Conservation (phyloP, 768 basidiomycete genomes). For the Pleurotus giganteus region DNA sequence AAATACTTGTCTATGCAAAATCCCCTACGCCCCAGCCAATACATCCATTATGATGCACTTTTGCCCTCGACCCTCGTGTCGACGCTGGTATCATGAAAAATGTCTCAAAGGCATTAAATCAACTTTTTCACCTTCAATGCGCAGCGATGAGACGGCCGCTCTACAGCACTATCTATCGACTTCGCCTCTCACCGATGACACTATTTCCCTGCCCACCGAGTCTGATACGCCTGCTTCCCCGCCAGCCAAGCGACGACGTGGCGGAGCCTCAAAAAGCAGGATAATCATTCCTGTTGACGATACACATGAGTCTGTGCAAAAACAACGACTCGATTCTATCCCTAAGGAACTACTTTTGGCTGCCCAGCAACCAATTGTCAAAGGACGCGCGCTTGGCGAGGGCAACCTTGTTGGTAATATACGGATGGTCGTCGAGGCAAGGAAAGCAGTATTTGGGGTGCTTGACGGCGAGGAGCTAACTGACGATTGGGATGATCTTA, state of each 20-base stretch:
- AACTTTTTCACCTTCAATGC: slow-evolving; percentile 11
- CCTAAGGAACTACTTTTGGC: slow-evolving; percentile 31
- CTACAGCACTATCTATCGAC: slow-evolving; percentile 30
- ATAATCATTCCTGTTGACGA: neutral
- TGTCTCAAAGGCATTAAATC: slow-evolving; percentile 40
- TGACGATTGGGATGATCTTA: slow-evolving; percentile 38
- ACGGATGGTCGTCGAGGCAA: slow-evolving; percentile 40
- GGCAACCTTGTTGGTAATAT: slow-evolving; percentile 55
- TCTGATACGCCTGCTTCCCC: slow-evolving; percentile 8
- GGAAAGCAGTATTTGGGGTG: slow-evolving; percentile 41
- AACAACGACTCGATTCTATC: neutral
- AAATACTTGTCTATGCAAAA: slow-evolving; percentile 41
- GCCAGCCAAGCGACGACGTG: slow-evolving; percentile 10
- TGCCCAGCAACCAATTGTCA: slow-evolving; percentile 54
- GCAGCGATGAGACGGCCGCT: slow-evolving; percentile 9
- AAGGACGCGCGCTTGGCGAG: slow-evolving; percentile 33
- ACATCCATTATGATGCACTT: slow-evolving; percentile 44
- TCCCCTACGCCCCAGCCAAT: slow-evolving; percentile 45
- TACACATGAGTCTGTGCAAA: neutral
- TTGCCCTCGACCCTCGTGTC: slow-evolving; percentile 52
- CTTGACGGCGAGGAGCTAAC: slow-evolving; percentile 30
- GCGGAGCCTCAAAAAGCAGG: neutral
- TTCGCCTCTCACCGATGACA: slow-evolving; percentile 33
- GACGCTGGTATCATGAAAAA: slow-evolving; percentile 43
- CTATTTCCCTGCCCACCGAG: slow-evolving; percentile 15